Percentiles rank a stretch among this genome's conserved stretches.
These are phyloP conservation scores for Linderniella brevidens DNA, from an alignment of 257 asterid species.

Conservation along the genomic window DNA sequence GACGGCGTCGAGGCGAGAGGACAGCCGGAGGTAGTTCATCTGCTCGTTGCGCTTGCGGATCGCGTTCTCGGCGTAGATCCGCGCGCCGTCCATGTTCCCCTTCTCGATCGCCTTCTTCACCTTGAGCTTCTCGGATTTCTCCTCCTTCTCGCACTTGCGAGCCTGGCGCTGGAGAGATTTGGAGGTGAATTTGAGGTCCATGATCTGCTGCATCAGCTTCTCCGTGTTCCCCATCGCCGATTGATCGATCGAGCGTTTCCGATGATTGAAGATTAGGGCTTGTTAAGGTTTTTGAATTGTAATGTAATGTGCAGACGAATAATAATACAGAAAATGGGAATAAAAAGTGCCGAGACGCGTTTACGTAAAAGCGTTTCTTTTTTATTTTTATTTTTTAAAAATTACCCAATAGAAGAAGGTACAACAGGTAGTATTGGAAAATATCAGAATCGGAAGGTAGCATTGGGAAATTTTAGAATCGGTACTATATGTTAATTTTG, in stretches of 20 bases:
- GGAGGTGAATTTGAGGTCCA: slow-evolving; percentile 88
- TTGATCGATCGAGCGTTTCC: neutral
- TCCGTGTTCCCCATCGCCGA: slow-evolving; percentile 72
- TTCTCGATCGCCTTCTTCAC: slow-evolving; percentile 93
- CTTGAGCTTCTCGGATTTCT: slow-evolving; percentile 80
- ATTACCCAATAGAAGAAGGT: no score
- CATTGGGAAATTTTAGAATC: no score
- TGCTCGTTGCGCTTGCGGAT: slow-evolving; percentile 93
- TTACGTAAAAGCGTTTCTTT: no score
- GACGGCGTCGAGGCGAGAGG: slow-evolving; percentile 94
- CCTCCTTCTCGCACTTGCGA: slow-evolving; percentile 89
- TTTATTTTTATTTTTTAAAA: no score
- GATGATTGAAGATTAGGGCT: no score
- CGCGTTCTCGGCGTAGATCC: slow-evolving; percentile 97
- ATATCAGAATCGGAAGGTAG: no score
- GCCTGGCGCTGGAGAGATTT: slow-evolving; percentile 81
- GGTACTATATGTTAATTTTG: no score
- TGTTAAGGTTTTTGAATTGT: neutral
- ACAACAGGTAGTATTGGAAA: no score
- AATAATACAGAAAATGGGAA: no score
- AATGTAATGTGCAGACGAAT: no score
- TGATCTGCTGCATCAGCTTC: slow-evolving; percentile 80
- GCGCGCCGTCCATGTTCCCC: slow-evolving; percentile 96
- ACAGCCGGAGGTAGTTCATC: slow-evolving; percentile 84
- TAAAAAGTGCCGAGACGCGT: no score